These are phyloP conservation scores for Annulohypoxylon bovei DNA, from an alignment of 495 filamentous ascomycete genomes.

Conservation along the genomic window DNA sequence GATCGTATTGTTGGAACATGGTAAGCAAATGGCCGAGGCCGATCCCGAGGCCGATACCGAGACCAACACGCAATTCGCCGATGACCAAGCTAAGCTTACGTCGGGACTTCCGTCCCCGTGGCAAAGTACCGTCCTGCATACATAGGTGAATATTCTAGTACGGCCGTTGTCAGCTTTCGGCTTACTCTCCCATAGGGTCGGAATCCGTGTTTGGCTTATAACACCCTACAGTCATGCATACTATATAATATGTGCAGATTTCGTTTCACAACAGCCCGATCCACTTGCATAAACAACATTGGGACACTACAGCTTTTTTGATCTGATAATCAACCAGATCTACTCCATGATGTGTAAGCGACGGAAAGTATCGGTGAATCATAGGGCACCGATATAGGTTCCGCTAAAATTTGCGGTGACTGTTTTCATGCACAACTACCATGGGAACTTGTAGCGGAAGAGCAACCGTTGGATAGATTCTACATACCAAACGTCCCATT, in stretches of 20 bases:
- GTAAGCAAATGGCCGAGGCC: neutral
- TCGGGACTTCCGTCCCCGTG: neutral
- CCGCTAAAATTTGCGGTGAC: neutral
- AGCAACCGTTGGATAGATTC: neutral
- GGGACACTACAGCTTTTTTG: neutral
- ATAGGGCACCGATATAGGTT: neutral
- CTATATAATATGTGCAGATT: neutral
- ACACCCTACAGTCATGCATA: constrained; percentile 1
- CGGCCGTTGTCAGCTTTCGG: constrained; percentile 3
- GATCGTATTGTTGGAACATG: neutral
- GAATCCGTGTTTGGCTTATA: neutral
- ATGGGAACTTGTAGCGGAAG: neutral
- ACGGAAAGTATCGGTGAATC: neutral
- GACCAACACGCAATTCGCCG: neutral
- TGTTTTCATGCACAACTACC: neutral
- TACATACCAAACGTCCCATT: constrained; percentile 8
- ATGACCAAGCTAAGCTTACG: neutral
- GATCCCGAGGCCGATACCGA: neutral
- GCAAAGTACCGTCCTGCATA: too few relatives aligned
- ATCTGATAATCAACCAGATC: neutral
- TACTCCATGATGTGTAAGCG: constrained; percentile 3
- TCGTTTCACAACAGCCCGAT: neutral
- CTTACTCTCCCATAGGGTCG: neutral
- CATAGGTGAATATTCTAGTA: neutral
- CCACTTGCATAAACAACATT: neutral